Evolutionary conservation across 2,329 filamentous ascomycete genomes (phyloP), one percentile per base, ranked within the genome.

Genomic region (Intubia oerlemansii): DNA sequence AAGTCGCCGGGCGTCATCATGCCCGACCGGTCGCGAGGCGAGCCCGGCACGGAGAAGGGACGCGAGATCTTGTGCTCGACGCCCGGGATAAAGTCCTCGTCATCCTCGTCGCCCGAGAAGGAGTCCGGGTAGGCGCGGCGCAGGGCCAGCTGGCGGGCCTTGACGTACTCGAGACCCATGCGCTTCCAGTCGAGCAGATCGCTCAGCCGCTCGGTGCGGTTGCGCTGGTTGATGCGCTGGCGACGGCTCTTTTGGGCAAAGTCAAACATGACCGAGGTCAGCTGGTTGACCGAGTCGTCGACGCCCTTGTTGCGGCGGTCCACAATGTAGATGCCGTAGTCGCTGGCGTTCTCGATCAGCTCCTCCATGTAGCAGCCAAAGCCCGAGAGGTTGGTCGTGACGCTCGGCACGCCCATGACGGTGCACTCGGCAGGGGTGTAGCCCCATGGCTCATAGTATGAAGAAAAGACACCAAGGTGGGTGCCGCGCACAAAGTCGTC

Each of bases 291-390:
- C 7, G 82, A 92, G 50, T 95, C 88, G 44, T 98, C 88, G 2
- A 98, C 76, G 17, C 84, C 85, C 65, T 95, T 95, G 56, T 70
- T 77, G 27, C 88, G 72, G 32, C 88, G 78, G 49, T 98, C 88
- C 25, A 98, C 84, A 49, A 98, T 95, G 59, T 95, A 95, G 53
- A 98, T 95, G 39, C 88, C 88, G 46, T 98, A 95, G 52, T 98
- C 88, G 38, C 77, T 78, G 23, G 85, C 90, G 53, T 95, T 95
- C 54, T 95, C 85, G 39, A 98, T 95, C 40, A 95, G 57, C 53
- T 95, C 88, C 52, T 98, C 88, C 88, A 98, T 98, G 52, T 98
- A 95, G 54, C 88, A 95, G 28, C 88, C 88, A 44, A 98, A 98
- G 13, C 88, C 88, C 6, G 88, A 95, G 25, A 98, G 58, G 52